Percentiles rank a stretch among this genome's conserved stretches.
phyloP scores from a whole-genome alignment of 2,329 filamentous ascomycete genomes.

The Microsporum audouinii region DNA sequence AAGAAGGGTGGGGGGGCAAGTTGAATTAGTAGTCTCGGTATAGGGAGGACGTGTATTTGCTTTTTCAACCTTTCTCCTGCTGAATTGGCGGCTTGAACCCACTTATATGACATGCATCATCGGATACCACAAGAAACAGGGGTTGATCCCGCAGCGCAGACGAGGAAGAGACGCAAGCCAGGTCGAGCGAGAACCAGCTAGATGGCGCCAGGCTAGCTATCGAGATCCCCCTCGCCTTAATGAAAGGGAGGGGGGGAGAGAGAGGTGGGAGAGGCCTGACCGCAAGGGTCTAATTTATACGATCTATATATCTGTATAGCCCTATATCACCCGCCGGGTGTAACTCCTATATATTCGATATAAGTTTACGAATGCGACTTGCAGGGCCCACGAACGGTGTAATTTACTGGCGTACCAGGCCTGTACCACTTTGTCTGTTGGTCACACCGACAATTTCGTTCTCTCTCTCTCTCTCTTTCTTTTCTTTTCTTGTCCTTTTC shows the following conservation, averaged over 20 bases:
- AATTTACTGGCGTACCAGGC: constrained; percentile 2
- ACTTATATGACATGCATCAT: constrained; percentile 5
- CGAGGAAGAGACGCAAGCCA: background rate
- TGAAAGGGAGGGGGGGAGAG: background rate
- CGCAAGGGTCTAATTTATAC: background rate
- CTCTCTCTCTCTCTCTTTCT: background rate
- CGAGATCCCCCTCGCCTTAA: background rate
- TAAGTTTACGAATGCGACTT: background rate
- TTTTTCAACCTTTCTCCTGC: constrained; percentile 2
- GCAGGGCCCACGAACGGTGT: background rate
- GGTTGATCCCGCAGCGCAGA: constrained; percentile 3
- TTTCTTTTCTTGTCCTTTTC: background rate
- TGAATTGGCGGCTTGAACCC: constrained; percentile 4
- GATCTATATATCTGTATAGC: background rate
- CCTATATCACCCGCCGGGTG: constrained; percentile 2
- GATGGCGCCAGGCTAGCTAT: background rate
- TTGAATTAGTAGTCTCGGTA: background rate
- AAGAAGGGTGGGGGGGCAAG: background rate
- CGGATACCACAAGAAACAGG: background rate
- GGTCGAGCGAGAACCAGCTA: background rate
- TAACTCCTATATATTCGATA: background rate
- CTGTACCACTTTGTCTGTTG: background rate
- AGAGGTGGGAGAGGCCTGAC: background rate
- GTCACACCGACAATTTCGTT: constrained; percentile 3
- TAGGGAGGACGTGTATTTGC: background rate